Evolutionary conservation across 768 basidiomycete species (phyloP), one percentile per base, ranked within the genome.

Genomic region (Xanthoconium purpureum): DNA sequence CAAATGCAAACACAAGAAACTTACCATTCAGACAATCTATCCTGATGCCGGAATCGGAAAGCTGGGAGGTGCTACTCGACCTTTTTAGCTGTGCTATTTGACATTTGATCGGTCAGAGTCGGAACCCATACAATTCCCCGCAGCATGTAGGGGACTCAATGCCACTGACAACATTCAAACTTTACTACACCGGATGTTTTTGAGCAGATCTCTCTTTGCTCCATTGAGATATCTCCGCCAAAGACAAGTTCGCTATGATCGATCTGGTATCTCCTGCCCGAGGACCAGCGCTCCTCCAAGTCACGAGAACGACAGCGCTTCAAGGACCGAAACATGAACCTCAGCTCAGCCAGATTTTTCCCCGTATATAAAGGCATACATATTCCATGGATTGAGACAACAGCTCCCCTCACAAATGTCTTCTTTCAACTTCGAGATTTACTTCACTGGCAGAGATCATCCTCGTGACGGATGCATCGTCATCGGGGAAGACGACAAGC

Each of bases 381-480:
- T 42, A 30, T 40, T 17, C n/a, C 42, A 42, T 47, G 40, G 56
- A 14, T 12, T 42, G 15, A 36, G 47, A 49, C 54, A 61, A 35
- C 50, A 52, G 13, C 38, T 33, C 51, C 40, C 11, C 38, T 54
- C 50, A 38, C 61, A 51, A 24, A 72, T 75, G 76, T 68, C 66
- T 47, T 12, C 47, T 42, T 73, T 75, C 56, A 74, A 78, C 56
- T 85, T 77, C 70, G 73, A 80, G 66, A 71, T 89, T 35, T 88
- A 80, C 73, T 89, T 89, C 77, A 85, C 85, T 46, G 84, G 86
- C 53, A 75, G 75, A 66, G 84, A 85, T 69, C 80, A 89, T 73
- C 86, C 87, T 44, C 82, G 87, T 52, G 64, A 80, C 54, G 78
- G 76, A 55, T 86, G 84, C 66, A 78, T 83, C 55, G 72, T 89